Evolutionary conservation across 345 rosid species (phyloP).

Genomic region (Citrus maxima): DNA sequence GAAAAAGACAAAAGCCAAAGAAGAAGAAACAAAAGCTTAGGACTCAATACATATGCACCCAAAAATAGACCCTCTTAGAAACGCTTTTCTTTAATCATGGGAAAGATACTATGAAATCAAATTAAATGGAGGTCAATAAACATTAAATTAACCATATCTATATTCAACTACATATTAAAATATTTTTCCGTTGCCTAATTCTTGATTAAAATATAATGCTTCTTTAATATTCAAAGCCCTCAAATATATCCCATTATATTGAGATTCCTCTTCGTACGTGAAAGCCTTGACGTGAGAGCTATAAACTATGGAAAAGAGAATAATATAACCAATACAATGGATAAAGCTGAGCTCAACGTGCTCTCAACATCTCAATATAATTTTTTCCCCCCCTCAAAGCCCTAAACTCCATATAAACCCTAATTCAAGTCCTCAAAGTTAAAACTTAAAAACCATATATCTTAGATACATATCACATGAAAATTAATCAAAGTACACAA

Average conservation of each 20-base stretch:
- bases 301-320: not conserved
- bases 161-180: not conserved
- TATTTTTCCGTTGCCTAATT: no score
- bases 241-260: not conserved
- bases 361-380: slow-evolving; percentile 1
- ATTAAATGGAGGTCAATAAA: no score
- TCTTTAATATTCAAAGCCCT: not conserved
- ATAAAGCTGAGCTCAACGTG: not conserved
- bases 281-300: not conserved
- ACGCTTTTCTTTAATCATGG: no score
- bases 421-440: not conserved
- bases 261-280: not conserved
- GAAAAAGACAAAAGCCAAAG: no score
- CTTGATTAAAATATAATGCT: not conserved
- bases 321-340: not conserved
- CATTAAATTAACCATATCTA: not conserved
- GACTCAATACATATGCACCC: no score
- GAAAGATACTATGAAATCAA: no score
- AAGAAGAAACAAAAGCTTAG: no score
- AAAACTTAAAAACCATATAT: not conserved
- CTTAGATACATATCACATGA: not conserved
- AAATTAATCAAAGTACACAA: not conserved
- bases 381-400: not conserved
- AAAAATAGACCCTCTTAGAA: no score
- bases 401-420: not conserved